Base-by-base conservation (phyloP, 805 yeast species). In the Wickerhamomyces rabaulensis region DNA sequence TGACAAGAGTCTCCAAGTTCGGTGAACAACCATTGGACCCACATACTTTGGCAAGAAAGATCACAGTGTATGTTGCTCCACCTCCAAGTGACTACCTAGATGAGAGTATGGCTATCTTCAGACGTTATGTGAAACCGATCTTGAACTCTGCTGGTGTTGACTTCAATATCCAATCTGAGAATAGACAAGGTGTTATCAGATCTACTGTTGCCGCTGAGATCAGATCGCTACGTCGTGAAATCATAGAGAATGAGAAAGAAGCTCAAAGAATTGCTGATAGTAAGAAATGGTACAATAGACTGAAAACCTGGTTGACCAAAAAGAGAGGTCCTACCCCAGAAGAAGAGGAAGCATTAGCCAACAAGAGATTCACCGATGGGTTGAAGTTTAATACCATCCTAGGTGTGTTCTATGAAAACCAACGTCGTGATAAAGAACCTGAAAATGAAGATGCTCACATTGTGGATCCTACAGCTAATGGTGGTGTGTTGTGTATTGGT, bases 21-120 rank as follows among this genome's bases (percentile, higher is more conserved):
- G 79, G 92, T 13, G 61, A 76, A 22, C 70, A 63, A 23, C 75
- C 77, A 16, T 56, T 82, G 39, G 60, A 63, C 2, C 64, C 80
- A 1, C 67, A 77, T 47, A 72, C 74, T 45, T 57, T 76, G 19
- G 88, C 96, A 2, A 75, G 99, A 49, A 87, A 83, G 55, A 69
- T 94, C 41, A 80, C 87, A 2, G 81, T 94, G 2, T 91, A 83
- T 62, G 76, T 91, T 47, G 95, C 96, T 0, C 99, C 99, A n/a
- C 97, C 98, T 9, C 98, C 99, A 19, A 87, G 87, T 57, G 97
- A 92, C 62, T 87, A 80, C 55, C 67, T 92, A 42, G 94, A 83
- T 38, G 84, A 81, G 47, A 80, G 92, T 10, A 60, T 86, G 65
- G 78, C 75, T 50, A 76, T 87, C 45, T 88, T 91, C 73, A 77